Conservation (phyloP, 495 filamentous ascomycete genomes). For the Penicillium desertorum region DNA sequence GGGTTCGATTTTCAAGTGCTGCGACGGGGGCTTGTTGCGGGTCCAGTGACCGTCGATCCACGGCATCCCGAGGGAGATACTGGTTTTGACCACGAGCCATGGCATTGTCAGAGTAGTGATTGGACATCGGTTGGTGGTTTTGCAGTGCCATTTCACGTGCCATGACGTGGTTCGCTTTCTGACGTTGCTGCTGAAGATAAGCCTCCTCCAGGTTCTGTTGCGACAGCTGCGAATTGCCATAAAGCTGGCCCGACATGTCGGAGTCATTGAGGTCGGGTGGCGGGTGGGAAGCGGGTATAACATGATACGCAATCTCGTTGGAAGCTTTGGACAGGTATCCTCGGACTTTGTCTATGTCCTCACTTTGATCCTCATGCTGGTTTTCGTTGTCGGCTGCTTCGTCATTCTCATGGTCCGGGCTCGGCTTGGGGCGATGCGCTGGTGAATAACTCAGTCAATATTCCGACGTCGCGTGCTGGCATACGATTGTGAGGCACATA, state of each 20-base stretch:
- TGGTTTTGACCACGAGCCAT: slow-evolving; percentile 38
- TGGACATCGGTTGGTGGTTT: slow-evolving; percentile 47
- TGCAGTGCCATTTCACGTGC: slow-evolving; percentile 46
- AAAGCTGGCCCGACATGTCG: slow-evolving; percentile 49
- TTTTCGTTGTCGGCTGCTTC: slow-evolving; percentile 50
- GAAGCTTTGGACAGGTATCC: slow-evolving; percentile 55
- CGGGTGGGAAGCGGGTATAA: slow-evolving; percentile 50
- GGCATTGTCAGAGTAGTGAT: slow-evolving; percentile 46
- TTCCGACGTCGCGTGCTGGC: not conserved
- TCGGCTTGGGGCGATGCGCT: slow-evolving; percentile 44
- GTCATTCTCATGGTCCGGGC: slow-evolving; percentile 38
- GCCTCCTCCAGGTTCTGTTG: slow-evolving; percentile 53
- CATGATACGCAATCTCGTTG: slow-evolving; percentile 56
- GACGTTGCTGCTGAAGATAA: slow-evolving; percentile 48
- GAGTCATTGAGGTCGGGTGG: slow-evolving; percentile 47
- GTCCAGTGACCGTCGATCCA: slow-evolving; percentile 43
- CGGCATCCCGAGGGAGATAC: slow-evolving; percentile 29
- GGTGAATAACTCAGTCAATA: slow-evolving; percentile 3
- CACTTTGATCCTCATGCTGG: slow-evolving; percentile 57
- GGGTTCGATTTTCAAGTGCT: slow-evolving; percentile 41
- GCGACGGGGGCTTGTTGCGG: slow-evolving; percentile 39
- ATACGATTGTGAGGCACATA: slow-evolving; percentile 17
- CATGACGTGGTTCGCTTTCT: slow-evolving; percentile 47
- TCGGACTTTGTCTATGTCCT: slow-evolving; percentile 53
- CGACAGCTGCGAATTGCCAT: slow-evolving; percentile 46